A percentile compares a stretch with the other conserved stretches of the same genome.
Evolutionary conservation across 2,329 filamentous ascomycete genomes (phyloP).

Genomic region (Orbilia quercus): DNA sequence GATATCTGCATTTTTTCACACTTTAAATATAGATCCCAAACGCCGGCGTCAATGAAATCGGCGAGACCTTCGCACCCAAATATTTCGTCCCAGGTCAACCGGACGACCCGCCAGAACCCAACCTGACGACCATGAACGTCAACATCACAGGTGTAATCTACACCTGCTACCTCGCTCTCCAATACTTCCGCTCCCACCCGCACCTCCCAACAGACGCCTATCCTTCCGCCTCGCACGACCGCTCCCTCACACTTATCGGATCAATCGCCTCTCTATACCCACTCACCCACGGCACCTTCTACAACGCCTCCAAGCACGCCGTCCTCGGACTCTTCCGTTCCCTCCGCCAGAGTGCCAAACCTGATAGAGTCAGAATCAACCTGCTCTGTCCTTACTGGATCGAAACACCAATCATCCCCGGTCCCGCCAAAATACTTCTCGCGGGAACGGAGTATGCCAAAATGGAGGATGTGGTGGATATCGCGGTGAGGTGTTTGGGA

Average conservation of each 20-base stretch:
- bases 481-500: constrained; percentile 72
- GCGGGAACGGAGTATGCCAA: constrained; percentile 70
- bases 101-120: constrained; percentile 67
- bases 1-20: not conserved
- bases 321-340: constrained; percentile 74
- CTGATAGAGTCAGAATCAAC: constrained; percentile 70
- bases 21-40: constrained; percentile 67
- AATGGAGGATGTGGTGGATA: constrained; percentile 72
- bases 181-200: constrained; percentile 68
- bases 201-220: constrained; percentile 54
- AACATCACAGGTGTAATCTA: constrained; percentile 74
- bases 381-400: constrained; percentile 75
- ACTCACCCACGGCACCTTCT: constrained; percentile 66
- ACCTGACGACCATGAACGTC: constrained; percentile 70
- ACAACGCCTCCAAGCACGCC: constrained; percentile 74
- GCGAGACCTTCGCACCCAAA: constrained; percentile 65
- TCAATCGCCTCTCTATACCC: constrained; percentile 70
- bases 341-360: constrained; percentile 65
- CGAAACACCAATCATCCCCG: constrained; percentile 71
- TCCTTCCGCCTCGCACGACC: constrained; percentile 65
- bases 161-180: constrained; percentile 73
- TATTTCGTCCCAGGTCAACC: constrained; percentile 59
- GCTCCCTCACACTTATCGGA: constrained; percentile 73
- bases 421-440: constrained; percentile 67
- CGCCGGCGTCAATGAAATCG: constrained; percentile 70